A percentile compares a stretch with the other conserved stretches of the same genome.
These are phyloP conservation scores for Salicornia ramosissima DNA, from an alignment of 148 eudicot species.

Conservation along the genomic window DNA sequence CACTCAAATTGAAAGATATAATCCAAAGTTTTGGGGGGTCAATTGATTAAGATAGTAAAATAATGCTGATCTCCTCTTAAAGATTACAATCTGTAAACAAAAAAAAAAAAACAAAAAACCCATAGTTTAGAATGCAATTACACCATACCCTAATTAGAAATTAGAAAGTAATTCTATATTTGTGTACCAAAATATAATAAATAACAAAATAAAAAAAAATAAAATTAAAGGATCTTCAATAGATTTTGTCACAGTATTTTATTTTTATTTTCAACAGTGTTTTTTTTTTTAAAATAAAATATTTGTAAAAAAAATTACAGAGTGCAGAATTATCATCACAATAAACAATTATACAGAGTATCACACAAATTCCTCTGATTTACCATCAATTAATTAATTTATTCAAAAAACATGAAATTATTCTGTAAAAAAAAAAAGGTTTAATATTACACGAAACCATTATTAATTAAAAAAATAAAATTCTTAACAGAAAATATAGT, in stretches of 20 bases:
- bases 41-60: background rate
- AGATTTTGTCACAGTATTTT: background rate
- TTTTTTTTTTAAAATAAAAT: no score
- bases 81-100: constrained; percentile 28
- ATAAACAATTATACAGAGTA: no score
- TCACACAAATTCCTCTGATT: background rate
- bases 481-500: no score
- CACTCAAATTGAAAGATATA: background rate
- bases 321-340: no score
- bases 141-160: background rate
- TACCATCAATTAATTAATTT: background rate
- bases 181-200: background rate
- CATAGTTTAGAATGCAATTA: constrained; percentile 19
- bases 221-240: background rate
- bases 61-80: constrained; percentile 12
- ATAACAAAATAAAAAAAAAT: background rate
- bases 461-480: background rate
- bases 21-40: constrained; percentile 5
- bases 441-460: background rate
- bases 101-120: background rate
- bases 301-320: no score
- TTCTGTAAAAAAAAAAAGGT: background rate
- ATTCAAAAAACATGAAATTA: background rate
- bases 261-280: no score
- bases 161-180: background rate